Conservation (phyloP, 257 asterid genomes). For the Cynanchum wilfordii region DNA sequence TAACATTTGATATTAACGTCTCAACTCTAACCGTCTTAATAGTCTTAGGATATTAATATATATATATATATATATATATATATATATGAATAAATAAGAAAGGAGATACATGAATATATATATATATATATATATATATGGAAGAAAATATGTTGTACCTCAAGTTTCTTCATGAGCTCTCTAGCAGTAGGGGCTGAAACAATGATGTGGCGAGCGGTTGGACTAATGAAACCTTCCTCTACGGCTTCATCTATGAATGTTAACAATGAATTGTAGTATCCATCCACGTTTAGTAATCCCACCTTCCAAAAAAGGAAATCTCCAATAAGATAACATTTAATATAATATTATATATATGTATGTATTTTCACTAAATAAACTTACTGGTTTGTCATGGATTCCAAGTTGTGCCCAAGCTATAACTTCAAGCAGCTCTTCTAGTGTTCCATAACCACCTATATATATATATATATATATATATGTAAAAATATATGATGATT, state of each 20-base stretch:
- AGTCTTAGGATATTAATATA: too few species aligned
- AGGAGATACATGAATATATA: too few species aligned
- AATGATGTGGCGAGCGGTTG: slow-evolving; percentile 36
- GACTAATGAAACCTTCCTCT: slow-evolving; percentile 37
- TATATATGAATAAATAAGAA: too few species aligned
- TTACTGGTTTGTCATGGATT: slow-evolving; percentile 41
- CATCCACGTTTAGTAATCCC: slow-evolving; percentile 36
- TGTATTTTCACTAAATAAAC: too few species aligned
- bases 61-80: not conserved
- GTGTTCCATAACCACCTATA: slow-evolving; percentile 41
- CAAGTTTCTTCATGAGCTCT: slow-evolving; percentile 33
- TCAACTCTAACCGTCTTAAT: too few species aligned
- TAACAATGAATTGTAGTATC: slow-evolving; percentile 30
- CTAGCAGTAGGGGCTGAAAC: slow-evolving; percentile 33
- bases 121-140: too few species aligned
- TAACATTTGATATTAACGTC: too few species aligned
- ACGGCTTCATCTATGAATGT: slow-evolving; percentile 38
- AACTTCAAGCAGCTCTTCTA: slow-evolving; percentile 41
- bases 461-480: not conserved
- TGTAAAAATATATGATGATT: too few species aligned
- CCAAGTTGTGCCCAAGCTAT: slow-evolving; percentile 45
- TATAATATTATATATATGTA: too few species aligned
- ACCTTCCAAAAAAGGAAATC: slow-evolving; percentile 14
- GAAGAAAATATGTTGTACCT: too few species aligned
- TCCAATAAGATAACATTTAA: not conserved